Evolutionary conservation across 2,329 filamentous ascomycete genomes (phyloP), one percentile per base, ranked within the genome.

Genomic region (Phoma sp.): DNA sequence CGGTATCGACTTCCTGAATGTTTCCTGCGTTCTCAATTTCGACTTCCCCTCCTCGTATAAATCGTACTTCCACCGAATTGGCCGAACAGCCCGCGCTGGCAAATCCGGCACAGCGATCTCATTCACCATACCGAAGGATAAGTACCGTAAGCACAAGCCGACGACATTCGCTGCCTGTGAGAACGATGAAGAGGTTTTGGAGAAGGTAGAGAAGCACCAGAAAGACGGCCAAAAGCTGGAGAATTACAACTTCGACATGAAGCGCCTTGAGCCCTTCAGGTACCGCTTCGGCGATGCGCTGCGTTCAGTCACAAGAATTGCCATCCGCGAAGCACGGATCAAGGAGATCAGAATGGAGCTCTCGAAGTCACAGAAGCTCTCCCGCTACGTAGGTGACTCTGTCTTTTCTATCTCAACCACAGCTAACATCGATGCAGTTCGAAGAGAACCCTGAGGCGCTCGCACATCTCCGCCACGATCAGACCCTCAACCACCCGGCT

Each of bases 51-150:
- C 87, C 14, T 89, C 88, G 7, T 89, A 92, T 30, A 96, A 92
- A 72, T 96, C 92, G 7, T 99, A 99, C 76, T 96, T 91, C n/a
- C 95, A 99, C 77, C 88, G 95, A 47, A 96, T 99, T 67, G 95
- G 95, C 26, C 87, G 95, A 26, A 99, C 95, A 5, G 95, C 92
- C 1, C 86, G 95, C 57, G 95, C 93, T 2, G 93, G 93, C 10
- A 91, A 96, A 71, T 87, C 90, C 1, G 95, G 95, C 55, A 98
- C 96, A 84, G 92, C 95, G 0, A 83, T 99, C n/a, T 96, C 92
- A 9, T 97, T 99, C 74, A 90, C 96, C 45, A 84, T 99, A 3
- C 93, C 95, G 7, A 83, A 86, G 43, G 87, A 91, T 0, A 83
- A 88, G 38, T 96, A 89, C 76, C 86, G 90, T 64, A 96, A 96